A percentile compares a stretch with the other conserved stretches of the same genome.
Conservation (phyloP, 352 stramenopile species). For the Globisporangium paroecandrum region DNA sequence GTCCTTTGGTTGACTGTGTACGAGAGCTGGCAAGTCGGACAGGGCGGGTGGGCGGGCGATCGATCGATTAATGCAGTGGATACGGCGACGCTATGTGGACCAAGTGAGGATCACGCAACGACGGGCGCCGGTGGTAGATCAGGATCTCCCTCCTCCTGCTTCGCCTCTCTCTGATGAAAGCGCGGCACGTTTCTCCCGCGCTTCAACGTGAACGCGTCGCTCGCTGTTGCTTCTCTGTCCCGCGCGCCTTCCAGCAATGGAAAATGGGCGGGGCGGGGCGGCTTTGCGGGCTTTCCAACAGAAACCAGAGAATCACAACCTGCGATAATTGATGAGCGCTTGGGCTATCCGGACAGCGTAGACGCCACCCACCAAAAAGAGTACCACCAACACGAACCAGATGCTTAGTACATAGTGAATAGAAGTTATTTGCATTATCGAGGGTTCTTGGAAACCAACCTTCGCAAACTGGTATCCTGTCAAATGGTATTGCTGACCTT, state of each 20-base stretch:
- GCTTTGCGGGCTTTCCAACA: neutral
- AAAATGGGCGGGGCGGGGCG: neutral
- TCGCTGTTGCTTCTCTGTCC: constrained; percentile 1
- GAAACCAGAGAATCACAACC: neutral
- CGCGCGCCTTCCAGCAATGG: constrained; percentile 1
- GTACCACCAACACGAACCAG: constrained; percentile 3
- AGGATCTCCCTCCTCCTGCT: neutral
- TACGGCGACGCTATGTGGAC: neutral
- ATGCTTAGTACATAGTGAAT: neutral
- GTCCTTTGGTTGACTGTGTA: neutral
- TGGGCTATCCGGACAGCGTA: neutral
- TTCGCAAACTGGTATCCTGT: neutral
- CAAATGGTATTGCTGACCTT: neutral
- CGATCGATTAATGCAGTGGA: neutral
- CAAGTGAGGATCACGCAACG: neutral
- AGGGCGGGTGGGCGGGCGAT: too few species aligned
- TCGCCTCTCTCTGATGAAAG: neutral
- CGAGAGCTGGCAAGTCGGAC: neutral
- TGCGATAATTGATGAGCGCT: neutral
- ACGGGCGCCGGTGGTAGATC: neutral
- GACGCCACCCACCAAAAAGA: neutral
- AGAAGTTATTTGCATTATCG: neutral
- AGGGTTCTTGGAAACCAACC: neutral
- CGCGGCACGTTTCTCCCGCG: neutral
- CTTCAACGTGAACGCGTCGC: neutral